Evolutionary conservation across 106 monocot species (phyloP).

Genomic region (Posidonia australis): DNA sequence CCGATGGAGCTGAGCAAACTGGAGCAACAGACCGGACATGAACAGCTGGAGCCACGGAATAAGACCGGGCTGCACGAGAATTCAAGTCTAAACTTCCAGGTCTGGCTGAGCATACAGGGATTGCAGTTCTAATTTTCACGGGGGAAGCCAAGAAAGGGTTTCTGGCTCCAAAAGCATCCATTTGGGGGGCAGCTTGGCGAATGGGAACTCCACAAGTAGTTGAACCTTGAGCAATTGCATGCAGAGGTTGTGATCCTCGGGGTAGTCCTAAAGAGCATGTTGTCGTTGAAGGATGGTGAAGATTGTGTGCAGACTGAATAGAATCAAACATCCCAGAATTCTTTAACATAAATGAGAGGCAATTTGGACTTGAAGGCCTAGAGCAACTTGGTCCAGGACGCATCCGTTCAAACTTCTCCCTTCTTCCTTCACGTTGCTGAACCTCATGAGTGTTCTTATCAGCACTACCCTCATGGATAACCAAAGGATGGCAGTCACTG

Average conservation of each 20-base stretch:
- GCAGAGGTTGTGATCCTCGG: background rate
- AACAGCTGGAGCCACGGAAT: slow-evolving; percentile 15
- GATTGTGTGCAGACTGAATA: background rate
- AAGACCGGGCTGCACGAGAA: background rate
- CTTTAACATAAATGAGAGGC: too few relatives aligned
- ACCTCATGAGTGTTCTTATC: background rate
- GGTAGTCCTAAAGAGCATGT: background rate
- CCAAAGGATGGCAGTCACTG: background rate
- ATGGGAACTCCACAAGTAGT: background rate
- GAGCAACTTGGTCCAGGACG: too few relatives aligned
- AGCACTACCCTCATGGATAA: slow-evolving; percentile 1
- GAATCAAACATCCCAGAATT: background rate
- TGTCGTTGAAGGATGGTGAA: background rate
- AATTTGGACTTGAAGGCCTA: background rate
- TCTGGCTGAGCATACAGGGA: slow-evolving; percentile 31
- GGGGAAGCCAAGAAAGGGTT: background rate
- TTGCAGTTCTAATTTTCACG: slow-evolving; percentile 1
- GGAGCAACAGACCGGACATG: slow-evolving; percentile 12
- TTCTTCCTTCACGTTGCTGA: background rate
- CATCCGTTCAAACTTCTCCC: slow-evolving; percentile 1
- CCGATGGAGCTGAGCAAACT: slow-evolving; percentile 7
- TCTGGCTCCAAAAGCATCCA: background rate
- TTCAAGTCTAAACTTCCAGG: slow-evolving; percentile 1
- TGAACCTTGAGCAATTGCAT: background rate
- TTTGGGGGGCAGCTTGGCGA: background rate